phyloP scores from a whole-genome alignment of 169 alveolate species.

The Plasmodium vivax region DNA sequence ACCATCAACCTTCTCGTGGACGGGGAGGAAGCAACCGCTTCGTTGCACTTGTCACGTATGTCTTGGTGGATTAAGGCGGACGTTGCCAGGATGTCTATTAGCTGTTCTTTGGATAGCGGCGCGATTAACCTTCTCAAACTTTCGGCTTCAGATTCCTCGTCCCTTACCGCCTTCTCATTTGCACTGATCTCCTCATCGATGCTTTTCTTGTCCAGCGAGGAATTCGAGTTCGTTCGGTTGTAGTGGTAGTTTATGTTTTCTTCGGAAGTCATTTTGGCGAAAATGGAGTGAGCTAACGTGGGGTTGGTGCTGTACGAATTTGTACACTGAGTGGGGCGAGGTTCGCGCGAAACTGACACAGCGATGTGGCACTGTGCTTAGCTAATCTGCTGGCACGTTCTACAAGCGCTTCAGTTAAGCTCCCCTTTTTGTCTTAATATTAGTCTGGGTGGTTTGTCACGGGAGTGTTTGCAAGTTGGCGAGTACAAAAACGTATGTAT shows the following conservation, averaged over 20 bases:
- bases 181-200: background rate
- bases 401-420: background rate
- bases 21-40: conserved; percentile 80
- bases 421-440: background rate
- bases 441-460: background rate
- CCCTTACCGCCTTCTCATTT: conserved; percentile 18
- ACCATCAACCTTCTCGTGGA: conserved; percentile 83
- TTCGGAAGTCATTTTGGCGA: conserved; percentile 38
- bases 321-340: background rate
- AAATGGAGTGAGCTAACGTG: background rate
- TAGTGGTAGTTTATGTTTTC: conserved; percentile 30
- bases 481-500: background rate
- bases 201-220: conserved; percentile 47
- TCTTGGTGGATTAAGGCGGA: conserved; percentile 77
- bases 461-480: background rate
- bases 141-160: conserved; percentile 68
- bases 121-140: conserved; percentile 74
- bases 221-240: conserved; percentile 20
- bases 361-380: background rate
- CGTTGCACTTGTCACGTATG: conserved; percentile 78
- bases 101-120: conserved; percentile 83
- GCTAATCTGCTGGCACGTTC: background rate
- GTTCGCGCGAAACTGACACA: background rate
- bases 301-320: background rate
- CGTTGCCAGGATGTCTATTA: conserved; percentile 81